Percentiles rank a stretch among this genome's conserved stretches.
Conservation (phyloP, 2,329 filamentous ascomycete genomes). For the Calonectria henricotiae region DNA sequence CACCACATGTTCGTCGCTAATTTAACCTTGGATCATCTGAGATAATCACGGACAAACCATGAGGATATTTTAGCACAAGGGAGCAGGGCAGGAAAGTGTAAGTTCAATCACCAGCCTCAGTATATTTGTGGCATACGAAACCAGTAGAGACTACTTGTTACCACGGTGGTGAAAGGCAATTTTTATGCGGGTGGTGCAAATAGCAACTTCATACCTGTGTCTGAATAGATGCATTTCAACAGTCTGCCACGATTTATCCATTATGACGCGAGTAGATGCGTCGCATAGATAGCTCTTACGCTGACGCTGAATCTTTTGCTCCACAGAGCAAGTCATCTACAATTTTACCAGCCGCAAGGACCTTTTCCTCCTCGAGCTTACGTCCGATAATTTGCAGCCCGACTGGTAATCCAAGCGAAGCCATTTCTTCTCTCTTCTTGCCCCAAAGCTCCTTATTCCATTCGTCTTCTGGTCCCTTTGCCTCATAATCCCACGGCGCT, state of each 20-base stretch:
- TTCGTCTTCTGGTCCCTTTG: constrained; percentile 37
- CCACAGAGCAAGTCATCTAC: constrained; percentile 30
- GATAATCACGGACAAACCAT: too few relatives aligned
- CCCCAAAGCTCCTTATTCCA: constrained; percentile 45
- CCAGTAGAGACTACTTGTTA: not conserved
- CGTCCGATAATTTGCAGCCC: constrained; percentile 69
- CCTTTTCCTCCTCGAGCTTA: constrained; percentile 71
- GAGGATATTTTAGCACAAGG: not conserved
- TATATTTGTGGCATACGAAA: not conserved
- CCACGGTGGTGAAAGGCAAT: not conserved
- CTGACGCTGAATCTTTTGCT: not conserved
- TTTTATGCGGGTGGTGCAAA: not conserved
- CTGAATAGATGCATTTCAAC: not conserved
- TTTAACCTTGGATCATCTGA: constrained; percentile 12
- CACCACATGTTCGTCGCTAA: not conserved
- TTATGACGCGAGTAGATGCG: not conserved
- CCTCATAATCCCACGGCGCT: constrained; percentile 48
- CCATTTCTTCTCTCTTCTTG: constrained; percentile 40
- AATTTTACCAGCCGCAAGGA: constrained; percentile 55
- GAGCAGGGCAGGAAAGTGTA: not conserved
- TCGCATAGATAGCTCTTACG: not conserved
- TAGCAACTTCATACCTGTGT: not conserved
- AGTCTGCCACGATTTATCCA: not conserved
- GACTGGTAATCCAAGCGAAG: constrained; percentile 58
- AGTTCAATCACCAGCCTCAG: not conserved